phyloP scores from a whole-genome alignment of 164 flowering plant genomes.

The Umbilicus rupestris region DNA sequence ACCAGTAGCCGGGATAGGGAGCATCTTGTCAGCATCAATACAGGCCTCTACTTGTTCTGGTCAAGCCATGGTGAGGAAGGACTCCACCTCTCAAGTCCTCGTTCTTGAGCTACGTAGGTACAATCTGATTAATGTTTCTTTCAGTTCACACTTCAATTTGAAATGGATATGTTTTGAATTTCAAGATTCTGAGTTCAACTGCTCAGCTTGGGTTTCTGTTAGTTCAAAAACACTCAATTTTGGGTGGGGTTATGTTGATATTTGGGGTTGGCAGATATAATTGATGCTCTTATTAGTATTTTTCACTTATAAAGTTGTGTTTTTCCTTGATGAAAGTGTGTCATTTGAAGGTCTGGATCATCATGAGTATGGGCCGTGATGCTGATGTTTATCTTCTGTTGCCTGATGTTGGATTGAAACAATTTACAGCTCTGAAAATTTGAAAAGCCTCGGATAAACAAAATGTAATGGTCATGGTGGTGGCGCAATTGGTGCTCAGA shows the following conservation, averaged over 20 bases:
- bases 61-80: slow-evolving; percentile 6
- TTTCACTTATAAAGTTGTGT: background rate
- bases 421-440: slow-evolving; percentile 24
- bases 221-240: background rate
- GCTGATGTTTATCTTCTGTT: background rate
- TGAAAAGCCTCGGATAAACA: slow-evolving; percentile 19
- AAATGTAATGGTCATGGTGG: slow-evolving; percentile 33
- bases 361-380: background rate
- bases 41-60: slow-evolving; percentile 7
- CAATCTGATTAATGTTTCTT: background rate
- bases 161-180: background rate
- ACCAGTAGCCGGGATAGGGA: background rate
- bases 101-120: slow-evolving; percentile 7
- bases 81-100: slow-evolving; percentile 9
- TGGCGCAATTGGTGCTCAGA: slow-evolving; percentile 53
- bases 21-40: background rate
- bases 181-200: background rate
- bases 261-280: background rate
- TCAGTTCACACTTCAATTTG: background rate
- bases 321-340: background rate
- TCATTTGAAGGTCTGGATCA: background rate
- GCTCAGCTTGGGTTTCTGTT: background rate
- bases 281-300: too few species aligned
- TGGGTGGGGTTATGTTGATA: background rate
- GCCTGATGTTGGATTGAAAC: background rate